Conservation (phyloP, 345 rosid species). For the Bruguiera gymnorhiza region DNA sequence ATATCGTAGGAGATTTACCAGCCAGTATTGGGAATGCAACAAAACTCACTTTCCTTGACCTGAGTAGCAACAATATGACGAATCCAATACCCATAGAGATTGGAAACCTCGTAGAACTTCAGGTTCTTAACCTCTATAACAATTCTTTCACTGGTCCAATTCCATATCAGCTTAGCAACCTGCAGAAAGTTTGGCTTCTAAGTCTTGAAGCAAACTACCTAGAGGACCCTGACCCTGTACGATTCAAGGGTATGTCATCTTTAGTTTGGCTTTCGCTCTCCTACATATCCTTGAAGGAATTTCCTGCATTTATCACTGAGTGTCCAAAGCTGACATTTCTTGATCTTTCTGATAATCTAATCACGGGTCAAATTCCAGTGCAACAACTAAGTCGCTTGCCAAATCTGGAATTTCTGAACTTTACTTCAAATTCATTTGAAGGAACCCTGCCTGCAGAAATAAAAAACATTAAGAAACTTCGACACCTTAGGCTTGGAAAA, state of each 20-base stretch:
- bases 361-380: constrained; percentile 20
- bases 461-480: constrained; percentile 32
- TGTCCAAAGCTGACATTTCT: constrained; percentile 20
- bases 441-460: constrained; percentile 35
- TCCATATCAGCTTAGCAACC: constrained; percentile 27
- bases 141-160: constrained; percentile 39
- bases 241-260: constrained; percentile 26
- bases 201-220: constrained; percentile 20
- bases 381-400: constrained; percentile 14
- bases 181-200: constrained; percentile 18
- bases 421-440: constrained; percentile 32
- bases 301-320: constrained; percentile 17
- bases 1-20: constrained; percentile 35
- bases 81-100: constrained; percentile 39
- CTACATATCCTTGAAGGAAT: constrained; percentile 12
- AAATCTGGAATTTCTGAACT: constrained; percentile 30
- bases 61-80: constrained; percentile 35
- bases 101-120: constrained; percentile 32
- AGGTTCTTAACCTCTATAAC: constrained; percentile 28
- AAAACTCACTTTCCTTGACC: constrained; percentile 39
- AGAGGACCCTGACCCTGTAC: constrained; percentile 20
- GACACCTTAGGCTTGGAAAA: constrained; percentile 28
- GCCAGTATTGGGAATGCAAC: constrained; percentile 28
- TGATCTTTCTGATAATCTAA: constrained; percentile 27
- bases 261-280: constrained; percentile 19